Base-by-base conservation (phyloP, 1,284 basidiomycete species). In the Earliella scabrosa region DNA sequence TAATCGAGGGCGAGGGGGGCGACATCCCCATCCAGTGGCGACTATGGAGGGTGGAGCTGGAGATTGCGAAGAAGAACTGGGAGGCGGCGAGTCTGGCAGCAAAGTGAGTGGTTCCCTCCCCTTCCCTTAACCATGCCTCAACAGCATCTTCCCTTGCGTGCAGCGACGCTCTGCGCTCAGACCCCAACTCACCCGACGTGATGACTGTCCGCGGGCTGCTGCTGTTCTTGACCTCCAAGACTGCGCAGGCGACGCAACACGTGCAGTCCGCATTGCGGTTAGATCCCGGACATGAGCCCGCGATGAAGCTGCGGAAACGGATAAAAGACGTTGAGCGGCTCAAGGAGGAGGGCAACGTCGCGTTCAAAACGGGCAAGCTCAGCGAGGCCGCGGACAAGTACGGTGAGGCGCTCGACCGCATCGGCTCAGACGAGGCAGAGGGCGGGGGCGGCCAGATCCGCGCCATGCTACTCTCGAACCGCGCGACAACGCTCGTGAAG, bases 261-360 rank as follows among this genome's bases (percentile, higher is more conserved):
- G 82, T 82, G 35, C 79, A 83, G 59, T 85, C 83, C 14, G 92
- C 93, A 1, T 78, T 96, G 13, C 83, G 90, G 21, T 77, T 87
- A 41, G 93, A 96, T 69, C 94, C 94, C 0, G 90, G 90, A 31
- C 83, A 90, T 65, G 82, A 82, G 46, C 77, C 77, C 8, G 93
- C 93, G 0, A 82, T 87, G 64, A 82, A 79, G 55, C 73, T 95
- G 49, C 79, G 94, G 50, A 90, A 87, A 68, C 85, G 91, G 16
- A 81, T 90, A 21, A 89, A 88, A 66, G 87, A 89, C 44, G 83
- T 96, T 13, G 92, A 96, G 62, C 75, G 84, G 49, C 72, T 90
- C 45, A 96, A 96, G 68, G 92, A 95, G 59, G 90, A 92, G 61
- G 93, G 93, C 0, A 96, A 96, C 65, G 68, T 71, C 0, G 80